A percentile compares a stretch with the other conserved stretches of the same genome.
phyloP scores from a whole-genome alignment of 2,329 filamentous ascomycete species.

The Emergomyces africanus region DNA sequence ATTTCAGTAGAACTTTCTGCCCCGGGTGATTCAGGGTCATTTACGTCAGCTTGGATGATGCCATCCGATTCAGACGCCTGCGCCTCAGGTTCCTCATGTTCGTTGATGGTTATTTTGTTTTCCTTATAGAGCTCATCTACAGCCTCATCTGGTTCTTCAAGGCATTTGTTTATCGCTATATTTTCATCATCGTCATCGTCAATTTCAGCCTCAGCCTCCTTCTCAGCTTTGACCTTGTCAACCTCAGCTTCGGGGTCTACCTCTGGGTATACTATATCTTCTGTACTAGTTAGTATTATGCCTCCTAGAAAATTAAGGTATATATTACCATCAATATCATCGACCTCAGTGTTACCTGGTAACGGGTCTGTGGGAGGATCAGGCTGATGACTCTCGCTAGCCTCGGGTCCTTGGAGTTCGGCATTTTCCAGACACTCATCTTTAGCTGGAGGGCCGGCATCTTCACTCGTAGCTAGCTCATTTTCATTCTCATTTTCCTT shows the following conservation, averaged over 20 bases:
- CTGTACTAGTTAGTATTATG: background rate
- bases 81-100: background rate
- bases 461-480: slow-evolving; percentile 4
- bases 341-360: background rate
- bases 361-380: background rate
- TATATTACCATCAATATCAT: slow-evolving; percentile 14
- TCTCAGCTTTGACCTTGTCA: slow-evolving; percentile 10
- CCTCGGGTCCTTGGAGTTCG: background rate
- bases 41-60: slow-evolving; percentile 3
- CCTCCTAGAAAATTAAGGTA: background rate
- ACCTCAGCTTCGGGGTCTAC: slow-evolving; percentile 2
- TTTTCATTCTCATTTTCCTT: background rate
- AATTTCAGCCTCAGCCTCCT: slow-evolving; percentile 13
- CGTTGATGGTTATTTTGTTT: background rate
- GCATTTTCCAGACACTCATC: background rate
- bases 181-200: slow-evolving; percentile 6
- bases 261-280: background rate
- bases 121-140: slow-evolving; percentile 9
- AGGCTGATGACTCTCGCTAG: background rate
- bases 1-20: background rate
- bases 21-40: background rate
- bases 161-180: background rate
- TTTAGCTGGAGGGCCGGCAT: background rate
- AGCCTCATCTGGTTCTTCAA: slow-evolving; percentile 14
- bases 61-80: background rate